phyloP scores from a whole-genome alignment of 805 yeast species.

The Spathaspora hagerdaliae region DNA sequence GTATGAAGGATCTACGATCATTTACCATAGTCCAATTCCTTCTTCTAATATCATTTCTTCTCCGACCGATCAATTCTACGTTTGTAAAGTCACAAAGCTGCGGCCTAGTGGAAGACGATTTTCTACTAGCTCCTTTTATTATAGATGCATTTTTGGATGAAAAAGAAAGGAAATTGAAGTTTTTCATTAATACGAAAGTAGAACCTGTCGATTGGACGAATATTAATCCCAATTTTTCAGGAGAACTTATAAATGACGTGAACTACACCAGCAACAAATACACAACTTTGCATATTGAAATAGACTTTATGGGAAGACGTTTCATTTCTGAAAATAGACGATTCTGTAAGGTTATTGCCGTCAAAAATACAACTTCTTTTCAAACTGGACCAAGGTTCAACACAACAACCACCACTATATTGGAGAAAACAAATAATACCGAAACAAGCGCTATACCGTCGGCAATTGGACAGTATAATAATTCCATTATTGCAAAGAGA shows the following conservation, averaged over 20 bases:
- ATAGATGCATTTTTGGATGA: slow-evolving; percentile 35
- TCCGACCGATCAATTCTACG: slow-evolving; percentile 15
- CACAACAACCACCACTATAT: not conserved
- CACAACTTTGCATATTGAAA: slow-evolving; percentile 45
- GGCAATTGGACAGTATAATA: not conserved
- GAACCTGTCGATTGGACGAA: slow-evolving; percentile 7
- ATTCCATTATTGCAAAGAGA: not conserved
- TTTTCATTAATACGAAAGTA: slow-evolving; percentile 32
- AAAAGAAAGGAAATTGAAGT: slow-evolving; percentile 23
- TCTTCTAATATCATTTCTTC: slow-evolving; percentile 5
- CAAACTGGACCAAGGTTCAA: slow-evolving; percentile 24
- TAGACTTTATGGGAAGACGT: slow-evolving; percentile 41
- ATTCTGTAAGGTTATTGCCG: slow-evolving; percentile 40
- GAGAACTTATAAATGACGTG: slow-evolving; percentile 34
- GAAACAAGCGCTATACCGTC: not conserved
- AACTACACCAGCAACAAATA: slow-evolving; percentile 42
- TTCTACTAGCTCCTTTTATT: slow-evolving; percentile 21
- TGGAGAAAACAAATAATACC: not conserved
- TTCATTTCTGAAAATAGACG: slow-evolving; percentile 37
- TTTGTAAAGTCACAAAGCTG: slow-evolving; percentile 20
- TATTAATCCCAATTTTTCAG: slow-evolving; percentile 5
- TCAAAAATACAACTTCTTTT: slow-evolving; percentile 28
- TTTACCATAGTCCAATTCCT: too few species aligned
- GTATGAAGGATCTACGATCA: too few species aligned
- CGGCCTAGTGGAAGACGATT: slow-evolving; percentile 3